Percentiles rank a stretch among this genome's conserved stretches.
These are phyloP conservation scores for Ramularia endophylla DNA, from an alignment of 2,329 filamentous ascomycete genomes.

Conservation along the genomic window DNA sequence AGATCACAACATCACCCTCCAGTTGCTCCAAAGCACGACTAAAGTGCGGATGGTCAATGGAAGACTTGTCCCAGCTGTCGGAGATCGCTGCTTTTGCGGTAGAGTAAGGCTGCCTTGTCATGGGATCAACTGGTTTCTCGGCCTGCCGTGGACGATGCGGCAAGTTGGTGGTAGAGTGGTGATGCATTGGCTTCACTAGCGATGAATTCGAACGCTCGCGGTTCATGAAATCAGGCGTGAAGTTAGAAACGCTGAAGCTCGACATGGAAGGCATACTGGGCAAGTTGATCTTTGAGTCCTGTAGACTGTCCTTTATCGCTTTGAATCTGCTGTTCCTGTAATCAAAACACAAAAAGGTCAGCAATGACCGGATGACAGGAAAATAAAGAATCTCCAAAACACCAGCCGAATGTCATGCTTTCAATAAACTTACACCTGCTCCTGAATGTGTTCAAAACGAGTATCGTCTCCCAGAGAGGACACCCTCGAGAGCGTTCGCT, in stretches of 20 bases:
- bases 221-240: conserved; percentile 26
- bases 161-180: not conserved
- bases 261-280: conserved; percentile 49
- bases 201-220: conserved; percentile 23
- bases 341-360: no score
- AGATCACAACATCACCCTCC: conserved; percentile 77
- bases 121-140: conserved; percentile 20
- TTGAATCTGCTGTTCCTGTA: conserved; percentile 70
- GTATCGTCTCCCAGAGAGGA: conserved; percentile 82
- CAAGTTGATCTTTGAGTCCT: conserved; percentile 71
- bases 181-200: conserved; percentile 7
- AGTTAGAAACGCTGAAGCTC: conserved; percentile 21
- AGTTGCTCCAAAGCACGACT: conserved; percentile 58
- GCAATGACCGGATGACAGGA: no score
- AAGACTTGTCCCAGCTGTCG: conserved; percentile 21
- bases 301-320: conserved; percentile 80
- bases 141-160: conserved; percentile 4
- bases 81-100: conserved; percentile 18
- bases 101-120: conserved; percentile 21
- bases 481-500: conserved; percentile 67
- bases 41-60: conserved; percentile 44
- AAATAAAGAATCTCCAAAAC: no score
- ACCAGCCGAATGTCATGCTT: no score
- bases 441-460: conserved; percentile 70
- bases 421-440: conserved; percentile 52